Percentiles rank a stretch among this genome's conserved stretches.
phyloP scores from a whole-genome alignment of 2,329 filamentous ascomycete species.

The Trichoderma citrinoviride region DNA sequence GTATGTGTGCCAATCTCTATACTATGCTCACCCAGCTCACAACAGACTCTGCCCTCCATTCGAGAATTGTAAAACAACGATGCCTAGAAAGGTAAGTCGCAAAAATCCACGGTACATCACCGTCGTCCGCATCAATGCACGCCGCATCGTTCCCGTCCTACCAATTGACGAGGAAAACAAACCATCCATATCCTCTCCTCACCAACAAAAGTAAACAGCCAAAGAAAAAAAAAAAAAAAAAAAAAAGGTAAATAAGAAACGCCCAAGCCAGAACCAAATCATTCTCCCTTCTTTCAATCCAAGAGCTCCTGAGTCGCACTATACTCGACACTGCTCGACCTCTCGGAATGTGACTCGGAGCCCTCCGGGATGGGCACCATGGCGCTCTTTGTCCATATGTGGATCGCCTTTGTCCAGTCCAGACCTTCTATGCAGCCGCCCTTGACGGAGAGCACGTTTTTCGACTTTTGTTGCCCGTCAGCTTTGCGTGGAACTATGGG shows the following conservation, averaged over 20 bases:
- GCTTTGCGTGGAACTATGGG: not conserved
- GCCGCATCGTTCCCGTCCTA: not conserved
- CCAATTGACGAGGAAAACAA: not conserved
- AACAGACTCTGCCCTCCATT: not conserved
- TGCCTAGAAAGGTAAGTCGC: not conserved
- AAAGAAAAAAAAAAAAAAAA: not conserved
- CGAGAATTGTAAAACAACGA: not conserved
- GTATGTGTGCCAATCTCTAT: not conserved
- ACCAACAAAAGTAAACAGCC: not conserved
- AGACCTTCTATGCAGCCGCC: slow-evolving; percentile 64
- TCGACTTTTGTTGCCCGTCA: slow-evolving; percentile 42
- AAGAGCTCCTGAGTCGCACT: slow-evolving; percentile 44
- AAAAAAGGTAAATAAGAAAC: not conserved
- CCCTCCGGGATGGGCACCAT: slow-evolving; percentile 68
- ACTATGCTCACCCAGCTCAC: not conserved
- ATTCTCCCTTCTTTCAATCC: slow-evolving; percentile 39
- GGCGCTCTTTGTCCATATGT: slow-evolving; percentile 67
- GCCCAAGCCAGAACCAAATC: slow-evolving; percentile 33
- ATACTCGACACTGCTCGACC: slow-evolving; percentile 47
- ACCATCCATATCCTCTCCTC: not conserved
- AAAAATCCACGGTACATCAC: not conserved
- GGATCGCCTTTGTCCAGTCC: slow-evolving; percentile 58
- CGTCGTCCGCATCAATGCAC: not conserved
- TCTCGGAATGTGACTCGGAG: slow-evolving; percentile 55
- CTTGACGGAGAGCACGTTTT: slow-evolving; percentile 63